phyloP scores from a whole-genome alignment of 768 basidiomycete genomes.

The Phanerochaete sordida region DNA sequence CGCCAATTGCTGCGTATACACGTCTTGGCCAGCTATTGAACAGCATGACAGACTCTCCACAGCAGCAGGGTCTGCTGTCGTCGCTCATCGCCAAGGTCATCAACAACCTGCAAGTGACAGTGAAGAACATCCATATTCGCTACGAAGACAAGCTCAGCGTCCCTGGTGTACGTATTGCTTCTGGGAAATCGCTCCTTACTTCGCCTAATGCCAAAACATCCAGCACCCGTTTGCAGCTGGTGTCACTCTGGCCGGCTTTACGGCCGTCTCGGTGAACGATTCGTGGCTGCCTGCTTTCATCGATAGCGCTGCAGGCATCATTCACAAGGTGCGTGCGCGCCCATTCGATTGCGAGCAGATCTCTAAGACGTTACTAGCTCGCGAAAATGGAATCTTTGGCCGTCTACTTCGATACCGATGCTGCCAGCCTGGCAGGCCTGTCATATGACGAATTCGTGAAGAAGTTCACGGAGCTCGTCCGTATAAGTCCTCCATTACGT shows the following conservation, averaged over 20 bases:
- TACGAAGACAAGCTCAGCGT: conserved; percentile 96
- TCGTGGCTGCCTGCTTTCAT: conserved; percentile 91
- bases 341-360: neutral
- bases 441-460: conserved; percentile 61
- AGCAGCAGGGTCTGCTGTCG: conserved; percentile 81
- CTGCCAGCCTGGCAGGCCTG: conserved; percentile 69
- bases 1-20: conserved; percentile 32
- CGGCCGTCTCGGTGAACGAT: conserved; percentile 84
- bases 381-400: conserved; percentile 85
- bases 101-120: conserved; percentile 93
- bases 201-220: no score
- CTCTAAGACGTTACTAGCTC: conserved; percentile 47
- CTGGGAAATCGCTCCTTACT: neutral
- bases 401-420: conserved; percentile 94
- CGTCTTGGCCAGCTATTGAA: conserved; percentile 5
- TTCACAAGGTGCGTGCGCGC: conserved; percentile 69
- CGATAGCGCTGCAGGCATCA: conserved; percentile 78
- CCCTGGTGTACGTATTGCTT: conserved; percentile 64
- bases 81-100: conserved; percentile 86
- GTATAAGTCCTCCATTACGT: conserved; percentile 1
- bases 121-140: conserved; percentile 93
- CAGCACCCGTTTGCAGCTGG: conserved; percentile 96
- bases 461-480: conserved; percentile 73
- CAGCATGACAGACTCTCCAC: conserved; percentile 44
- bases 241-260: conserved; percentile 82